Conservation (phyloP, 352 stramenopile species). For the Aphanomyces cochlioides region DNA sequence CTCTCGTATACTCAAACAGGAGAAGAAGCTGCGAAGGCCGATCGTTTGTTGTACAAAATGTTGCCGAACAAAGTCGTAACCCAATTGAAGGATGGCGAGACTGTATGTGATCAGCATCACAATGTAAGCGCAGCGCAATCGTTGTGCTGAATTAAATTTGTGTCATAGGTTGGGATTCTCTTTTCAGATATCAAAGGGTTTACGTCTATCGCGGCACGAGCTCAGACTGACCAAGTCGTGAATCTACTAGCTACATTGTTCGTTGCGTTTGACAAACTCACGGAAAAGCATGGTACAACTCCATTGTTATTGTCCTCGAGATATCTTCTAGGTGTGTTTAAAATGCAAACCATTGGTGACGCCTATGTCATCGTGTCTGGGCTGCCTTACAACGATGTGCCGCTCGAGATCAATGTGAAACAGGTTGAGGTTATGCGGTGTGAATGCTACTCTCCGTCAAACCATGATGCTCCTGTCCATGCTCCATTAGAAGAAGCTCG, state of each 20-base stretch:
- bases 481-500: not conserved
- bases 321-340: conserved; percentile 59
- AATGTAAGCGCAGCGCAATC: conserved; percentile 32
- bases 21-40: conserved; percentile 76
- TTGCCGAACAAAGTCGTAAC: conserved; percentile 75
- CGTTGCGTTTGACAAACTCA: conserved; percentile 87
- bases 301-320: not conserved
- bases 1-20: conserved; percentile 81
- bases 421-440: not conserved
- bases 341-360: conserved; percentile 92
- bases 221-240: conserved; percentile 83
- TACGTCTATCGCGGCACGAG: conserved; percentile 83
- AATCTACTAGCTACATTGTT: conserved; percentile 90
- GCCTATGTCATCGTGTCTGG: conserved; percentile 88
- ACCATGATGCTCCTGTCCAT: not conserved
- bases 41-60: conserved; percentile 86
- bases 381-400: conserved; percentile 83
- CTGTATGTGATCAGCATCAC: conserved; percentile 80
- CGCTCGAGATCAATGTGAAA: conserved; percentile 20
- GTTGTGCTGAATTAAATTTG: not conserved
- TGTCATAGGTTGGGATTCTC: conserved; percentile 65
- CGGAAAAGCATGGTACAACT: conserved; percentile 71
- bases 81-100: conserved; percentile 78
- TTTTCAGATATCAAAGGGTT: conserved; percentile 92
- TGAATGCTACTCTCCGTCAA: not conserved